A percentile compares a stretch with the other conserved stretches of the same genome.
Evolutionary conservation across 345 rosid species (phyloP).

Genomic region (Acer campestre): DNA sequence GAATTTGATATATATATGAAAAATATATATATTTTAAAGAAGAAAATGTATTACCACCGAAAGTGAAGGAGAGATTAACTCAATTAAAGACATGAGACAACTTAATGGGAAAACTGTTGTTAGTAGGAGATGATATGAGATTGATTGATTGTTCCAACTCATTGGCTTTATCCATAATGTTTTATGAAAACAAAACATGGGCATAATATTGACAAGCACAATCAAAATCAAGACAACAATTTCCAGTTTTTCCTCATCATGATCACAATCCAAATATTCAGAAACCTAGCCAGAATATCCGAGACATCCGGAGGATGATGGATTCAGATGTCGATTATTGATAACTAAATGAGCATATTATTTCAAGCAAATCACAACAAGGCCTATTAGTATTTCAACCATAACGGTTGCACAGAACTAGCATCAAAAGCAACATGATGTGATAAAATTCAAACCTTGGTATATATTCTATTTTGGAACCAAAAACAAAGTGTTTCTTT

Average conservation of each 20-base stretch:
- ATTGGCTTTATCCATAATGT: background rate
- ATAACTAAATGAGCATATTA: background rate
- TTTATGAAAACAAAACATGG: background rate
- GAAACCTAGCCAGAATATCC: background rate
- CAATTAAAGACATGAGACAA: slow-evolving; percentile 10
- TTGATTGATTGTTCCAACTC: slow-evolving; percentile 12
- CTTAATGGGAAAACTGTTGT: slow-evolving; percentile 20
- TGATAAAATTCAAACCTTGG: slow-evolving; percentile 1
- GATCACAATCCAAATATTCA: background rate
- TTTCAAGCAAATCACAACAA: background rate
- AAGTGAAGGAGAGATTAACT: slow-evolving; percentile 12
- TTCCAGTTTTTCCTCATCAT: background rate
- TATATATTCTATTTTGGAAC: slow-evolving; percentile 10
- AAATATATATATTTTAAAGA: background rate
- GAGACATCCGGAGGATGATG: background rate
- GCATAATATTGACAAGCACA: slow-evolving; percentile 1
- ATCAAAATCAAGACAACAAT: background rate
- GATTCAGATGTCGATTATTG: too few relatives aligned
- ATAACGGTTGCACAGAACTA: background rate
- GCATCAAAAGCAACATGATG: background rate
- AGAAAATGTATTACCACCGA: background rate
- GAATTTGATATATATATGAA: background rate
- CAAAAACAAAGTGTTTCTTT: background rate
- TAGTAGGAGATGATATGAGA: slow-evolving; percentile 19
- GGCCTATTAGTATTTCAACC: background rate